phyloP scores from a whole-genome alignment of 805 yeast species.

The Ogataea salicorniae region DNA sequence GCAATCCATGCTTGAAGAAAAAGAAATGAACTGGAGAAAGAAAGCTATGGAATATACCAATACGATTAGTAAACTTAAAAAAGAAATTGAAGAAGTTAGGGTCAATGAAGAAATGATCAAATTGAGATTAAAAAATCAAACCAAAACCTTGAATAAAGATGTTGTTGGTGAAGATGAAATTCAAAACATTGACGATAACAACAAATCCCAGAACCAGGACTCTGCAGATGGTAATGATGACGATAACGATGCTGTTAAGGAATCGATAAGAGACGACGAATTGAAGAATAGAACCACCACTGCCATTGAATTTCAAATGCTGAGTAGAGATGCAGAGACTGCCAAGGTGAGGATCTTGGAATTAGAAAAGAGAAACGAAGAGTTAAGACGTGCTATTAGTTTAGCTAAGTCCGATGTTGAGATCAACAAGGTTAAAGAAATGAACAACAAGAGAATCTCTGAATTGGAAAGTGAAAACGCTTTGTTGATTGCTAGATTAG shows the following conservation, averaged over 20 bases:
- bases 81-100: slow-evolving; percentile 58
- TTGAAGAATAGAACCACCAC: slow-evolving; percentile 29
- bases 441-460: slow-evolving; percentile 40
- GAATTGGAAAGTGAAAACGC: slow-evolving; percentile 70
- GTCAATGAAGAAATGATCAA: slow-evolving; percentile 61
- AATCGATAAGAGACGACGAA: slow-evolving; percentile 11
- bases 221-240: slow-evolving; percentile 12
- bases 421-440: slow-evolving; percentile 38
- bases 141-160: slow-evolving; percentile 36
- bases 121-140: slow-evolving; percentile 48
- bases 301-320: slow-evolving; percentile 53
- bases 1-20: slow-evolving; percentile 64
- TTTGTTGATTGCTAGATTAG: slow-evolving; percentile 51
- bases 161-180: slow-evolving; percentile 21
- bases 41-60: slow-evolving; percentile 48
- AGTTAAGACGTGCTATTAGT: slow-evolving; percentile 61
- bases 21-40: slow-evolving; percentile 60
- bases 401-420: slow-evolving; percentile 42
- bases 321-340: slow-evolving; percentile 70
- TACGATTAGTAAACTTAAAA: slow-evolving; percentile 47
- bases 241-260: slow-evolving; percentile 9
- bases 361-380: slow-evolving; percentile 74
- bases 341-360: slow-evolving; percentile 63
- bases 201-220: too few species aligned
- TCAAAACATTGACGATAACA: background rate